phyloP scores from a whole-genome alignment of 192 early-diverging fungal genomes.

The Paraglomus brasilianum region DNA sequence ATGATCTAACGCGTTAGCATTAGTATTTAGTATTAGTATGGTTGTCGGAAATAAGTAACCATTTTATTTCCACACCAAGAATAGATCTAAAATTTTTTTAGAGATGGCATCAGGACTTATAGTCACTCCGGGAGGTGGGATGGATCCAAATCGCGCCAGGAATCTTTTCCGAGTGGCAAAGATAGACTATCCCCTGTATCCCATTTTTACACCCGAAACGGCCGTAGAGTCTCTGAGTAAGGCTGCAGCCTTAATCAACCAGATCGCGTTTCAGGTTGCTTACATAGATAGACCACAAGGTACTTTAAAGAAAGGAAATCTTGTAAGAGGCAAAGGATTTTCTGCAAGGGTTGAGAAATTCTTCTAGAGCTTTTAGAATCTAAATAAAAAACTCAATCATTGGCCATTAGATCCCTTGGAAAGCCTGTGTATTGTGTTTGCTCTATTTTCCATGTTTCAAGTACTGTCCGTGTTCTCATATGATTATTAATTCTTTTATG shows the following conservation, averaged over 20 bases:
- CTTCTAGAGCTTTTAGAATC: too few species aligned
- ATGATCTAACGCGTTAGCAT: too few species aligned
- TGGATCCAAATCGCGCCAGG: constrained; percentile 8
- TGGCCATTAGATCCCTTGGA: not conserved
- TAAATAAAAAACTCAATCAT: too few species aligned
- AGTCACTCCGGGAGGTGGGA: too few species aligned
- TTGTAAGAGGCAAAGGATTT: too few species aligned
- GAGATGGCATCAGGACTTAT: too few species aligned
- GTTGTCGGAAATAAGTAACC: too few species aligned
- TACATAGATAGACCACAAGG: constrained; percentile 44
- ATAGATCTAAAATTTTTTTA: too few species aligned
- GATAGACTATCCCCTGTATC: not conserved
- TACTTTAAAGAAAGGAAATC: too few species aligned
- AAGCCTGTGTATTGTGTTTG: not conserved
- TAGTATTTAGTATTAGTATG: too few species aligned
- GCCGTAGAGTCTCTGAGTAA: constrained; percentile 14
- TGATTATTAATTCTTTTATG: not conserved
- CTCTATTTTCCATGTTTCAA: not conserved
- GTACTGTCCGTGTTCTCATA: not conserved
- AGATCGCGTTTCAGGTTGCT: constrained; percentile 36
- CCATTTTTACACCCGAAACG: not conserved
- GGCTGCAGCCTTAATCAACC: constrained; percentile 12
- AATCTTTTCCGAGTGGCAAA: constrained; percentile 21
- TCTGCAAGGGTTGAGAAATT: too few species aligned
- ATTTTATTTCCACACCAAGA: too few species aligned